Evolutionary conservation across 257 asterid species (phyloP), one percentile per base, ranked within the genome.

Genomic region (Scutellaria minor): DNA sequence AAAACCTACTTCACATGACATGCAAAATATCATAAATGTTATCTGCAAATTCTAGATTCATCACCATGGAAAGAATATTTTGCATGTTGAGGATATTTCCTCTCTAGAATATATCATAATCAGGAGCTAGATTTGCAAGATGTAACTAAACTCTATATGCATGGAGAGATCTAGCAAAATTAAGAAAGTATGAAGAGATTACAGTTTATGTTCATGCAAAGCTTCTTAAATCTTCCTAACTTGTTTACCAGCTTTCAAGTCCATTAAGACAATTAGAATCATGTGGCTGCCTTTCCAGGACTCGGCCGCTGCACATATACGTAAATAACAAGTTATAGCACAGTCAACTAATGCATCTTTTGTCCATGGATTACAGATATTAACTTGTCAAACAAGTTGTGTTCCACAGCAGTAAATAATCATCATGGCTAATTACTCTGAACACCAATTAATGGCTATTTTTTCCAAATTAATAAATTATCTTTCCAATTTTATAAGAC

Each of bases 111-210:
- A 57, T 58, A 44, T 70, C 47, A 24, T 24, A n/a, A 53, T 40
- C 31, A 11, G 71, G 57, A 22, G 67, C 39, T 24, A 31, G 35
- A 57, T n/a, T 14, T 14, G 42, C 61, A 71, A 10, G 41, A 15
- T 46, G 68, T 48, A 47, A 37, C 13, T 14, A 59, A 35, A 59
- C 18, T 58, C 13, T 31, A 71, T 47, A 44, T 10, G 14, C 69
- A 15, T 37, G 69, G 52, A 11, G 52, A 11, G 52, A 46, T 71
- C 68, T 46, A 27, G 53, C 24, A 46, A 70, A 24, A 18, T 58
- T 58, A 58, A 27, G 60, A 31, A 59, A 47, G 12, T 14, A 46
- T 24, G 22, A 59, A 58, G 66, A 18, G 60, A 40, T 60, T 39
- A 14, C 62, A 60, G 5, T 48, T 60, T 15, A 71, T 59, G 35